Percentiles rank a stretch among this genome's conserved stretches.
Conservation (phyloP, 2,329 filamentous ascomycete species). For the Pseudocercospora cruenta region DNA sequence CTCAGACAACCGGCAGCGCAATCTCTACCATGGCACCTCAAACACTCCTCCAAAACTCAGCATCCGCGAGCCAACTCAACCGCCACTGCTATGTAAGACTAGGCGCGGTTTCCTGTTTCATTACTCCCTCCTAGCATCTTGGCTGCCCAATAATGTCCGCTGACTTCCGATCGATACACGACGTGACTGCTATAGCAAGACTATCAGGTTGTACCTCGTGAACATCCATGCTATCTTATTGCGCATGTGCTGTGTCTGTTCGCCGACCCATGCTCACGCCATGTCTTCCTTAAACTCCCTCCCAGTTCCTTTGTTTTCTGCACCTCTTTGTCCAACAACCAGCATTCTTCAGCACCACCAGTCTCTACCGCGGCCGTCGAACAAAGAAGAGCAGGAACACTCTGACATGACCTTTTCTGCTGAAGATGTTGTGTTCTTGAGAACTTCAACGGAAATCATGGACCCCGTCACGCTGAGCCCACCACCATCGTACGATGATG, state of each 20-base stretch:
- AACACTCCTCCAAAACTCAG: conserved; percentile 6
- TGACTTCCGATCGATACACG: conserved; percentile 6
- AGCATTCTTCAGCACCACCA: conserved; percentile 1
- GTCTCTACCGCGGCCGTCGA: background rate
- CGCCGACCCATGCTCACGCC: conserved; percentile 10
- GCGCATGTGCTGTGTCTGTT: conserved; percentile 6
- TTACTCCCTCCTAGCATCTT: background rate
- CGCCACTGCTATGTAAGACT: conserved; percentile 7
- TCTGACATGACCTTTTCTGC: conserved; percentile 12
- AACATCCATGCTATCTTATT: conserved; percentile 7
- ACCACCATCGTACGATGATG: conserved; percentile 23
- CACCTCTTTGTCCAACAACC: background rate
- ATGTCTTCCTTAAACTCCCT: conserved; percentile 11
- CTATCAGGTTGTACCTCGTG: conserved; percentile 1
- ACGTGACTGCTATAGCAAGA: conserved; percentile 4
- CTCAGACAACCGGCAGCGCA: conserved; percentile 2
- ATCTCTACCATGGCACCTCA: conserved; percentile 12
- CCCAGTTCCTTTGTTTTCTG: conserved; percentile 2
- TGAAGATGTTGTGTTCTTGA: conserved; percentile 19
- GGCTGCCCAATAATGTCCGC: conserved; percentile 1
- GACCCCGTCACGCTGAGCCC: conserved; percentile 1
- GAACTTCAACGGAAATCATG: conserved; percentile 20
- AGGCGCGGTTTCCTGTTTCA: background rate
- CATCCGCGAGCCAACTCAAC: background rate
- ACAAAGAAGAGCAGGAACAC: conserved; percentile 1